These are phyloP conservation scores for Staphylotrichum tortipilum DNA, from an alignment of 495 filamentous ascomycete species.

Conservation along the genomic window DNA sequence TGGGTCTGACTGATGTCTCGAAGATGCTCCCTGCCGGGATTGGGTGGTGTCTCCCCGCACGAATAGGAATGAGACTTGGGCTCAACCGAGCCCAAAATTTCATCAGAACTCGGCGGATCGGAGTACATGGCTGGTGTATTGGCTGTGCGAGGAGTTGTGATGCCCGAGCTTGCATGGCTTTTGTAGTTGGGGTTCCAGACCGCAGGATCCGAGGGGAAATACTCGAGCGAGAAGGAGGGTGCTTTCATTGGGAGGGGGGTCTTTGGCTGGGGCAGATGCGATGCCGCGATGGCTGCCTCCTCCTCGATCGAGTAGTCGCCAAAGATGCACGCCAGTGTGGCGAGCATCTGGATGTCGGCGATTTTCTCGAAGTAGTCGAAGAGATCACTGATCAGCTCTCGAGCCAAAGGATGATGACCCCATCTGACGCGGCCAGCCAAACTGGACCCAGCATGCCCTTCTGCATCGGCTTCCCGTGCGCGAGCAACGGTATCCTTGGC, in stretches of 20 bases:
- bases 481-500: conserved; percentile 48
- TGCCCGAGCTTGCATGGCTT: conserved; percentile 40
- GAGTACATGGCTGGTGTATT: conserved; percentile 48
- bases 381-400: conserved; percentile 58
- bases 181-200: conserved; percentile 44
- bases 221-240: conserved; percentile 58
- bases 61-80: conserved; percentile 47
- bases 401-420: conserved; percentile 76
- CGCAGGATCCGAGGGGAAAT: conserved; percentile 55
- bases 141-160: conserved; percentile 52
- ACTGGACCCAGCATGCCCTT: conserved; percentile 7
- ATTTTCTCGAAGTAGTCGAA: conserved; percentile 72
- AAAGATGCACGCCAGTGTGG: conserved; percentile 87
- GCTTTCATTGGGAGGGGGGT: conserved; percentile 55
- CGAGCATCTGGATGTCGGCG: conserved; percentile 86
- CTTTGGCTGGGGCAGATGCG: conserved; percentile 39
- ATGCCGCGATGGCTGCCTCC: conserved; percentile 38
- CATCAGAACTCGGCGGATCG: conserved; percentile 52
- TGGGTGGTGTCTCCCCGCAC: conserved; percentile 61
- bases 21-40: conserved; percentile 24
- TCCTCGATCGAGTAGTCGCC: conserved; percentile 51
- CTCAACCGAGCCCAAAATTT: conserved; percentile 41
- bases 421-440: conserved; percentile 65
- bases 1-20: conserved; percentile 37
- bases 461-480: conserved; percentile 31